Evolutionary conservation across 129 eudicot genomes (phyloP), one percentile per base, ranked within the genome.

Genomic region (Smallanthus sonchifolius): DNA sequence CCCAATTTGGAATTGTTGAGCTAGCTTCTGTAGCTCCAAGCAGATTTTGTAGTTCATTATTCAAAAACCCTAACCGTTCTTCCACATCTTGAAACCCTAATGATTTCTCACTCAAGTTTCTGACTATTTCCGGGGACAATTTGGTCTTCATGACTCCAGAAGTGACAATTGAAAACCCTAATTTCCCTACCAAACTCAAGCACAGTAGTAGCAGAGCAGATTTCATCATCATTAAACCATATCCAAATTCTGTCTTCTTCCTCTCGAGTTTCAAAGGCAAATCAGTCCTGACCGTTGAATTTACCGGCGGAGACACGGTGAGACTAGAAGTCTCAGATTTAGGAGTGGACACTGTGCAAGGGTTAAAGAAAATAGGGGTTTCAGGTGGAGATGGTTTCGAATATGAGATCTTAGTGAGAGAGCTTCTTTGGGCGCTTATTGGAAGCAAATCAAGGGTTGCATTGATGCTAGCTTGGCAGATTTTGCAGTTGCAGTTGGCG

Each of bases 391-490:
- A 87, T 44, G 65, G 67, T 45, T 73, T 89, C 1, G 85, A 78
- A 20, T 81, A 38, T 2, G 92, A 81, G 42, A 79, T 28, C 30
- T 74, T 83, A 2, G 90, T 86, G 55, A 77, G 63, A 7, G 89
- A 65, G 60, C 85, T 84, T 72, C 81, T 73, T 16, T 83, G 86
- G 20, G 65, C 74, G 54, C 85, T 85, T 39, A 34, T 52, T 4
- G 94, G 91, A 82, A 90, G 78, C 32, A 92, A 74, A 81, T 92
- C 98, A 13, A 83, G 94, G 47, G 92, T 92, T 2, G 92, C 88
- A 1, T 83, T 89, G 71, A 89, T 67, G 81, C 96, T 89, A 5
- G 74, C 96, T 43, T 89, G 69, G 72, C 96, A 92, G 66, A 88
- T 87, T 10, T 84, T 69, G 76, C 98, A 92, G 40, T 52, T 79